These are phyloP conservation scores for Cocos nucifera DNA, from an alignment of 176 grass and related monocot species.

Conservation along the genomic window DNA sequence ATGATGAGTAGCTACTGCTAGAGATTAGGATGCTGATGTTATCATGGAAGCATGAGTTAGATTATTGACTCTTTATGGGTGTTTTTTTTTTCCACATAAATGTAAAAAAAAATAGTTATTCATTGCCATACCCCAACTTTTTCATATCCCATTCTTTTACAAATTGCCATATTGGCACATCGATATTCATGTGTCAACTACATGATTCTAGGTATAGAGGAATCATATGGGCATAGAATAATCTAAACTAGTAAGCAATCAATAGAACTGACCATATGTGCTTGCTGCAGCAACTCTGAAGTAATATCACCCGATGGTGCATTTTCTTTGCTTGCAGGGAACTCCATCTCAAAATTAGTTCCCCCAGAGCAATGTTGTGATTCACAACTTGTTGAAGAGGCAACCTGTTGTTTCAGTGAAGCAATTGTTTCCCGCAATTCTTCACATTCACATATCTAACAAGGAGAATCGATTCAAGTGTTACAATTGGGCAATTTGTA, in stretches of 20 bases:
- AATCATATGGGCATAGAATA: not conserved
- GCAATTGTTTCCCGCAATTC: conserved; percentile 59
- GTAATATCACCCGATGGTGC: conserved; percentile 23
- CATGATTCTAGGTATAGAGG: too few relatives aligned
- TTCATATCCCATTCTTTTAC: too few relatives aligned
- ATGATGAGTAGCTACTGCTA: too few relatives aligned
- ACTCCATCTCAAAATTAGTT: conserved; percentile 31
- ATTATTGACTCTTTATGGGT: too few relatives aligned
- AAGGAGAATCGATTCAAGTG: conserved; percentile 18
- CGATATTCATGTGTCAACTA: too few relatives aligned
- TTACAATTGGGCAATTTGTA: not conserved
- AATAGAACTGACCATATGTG: conserved; percentile 39
- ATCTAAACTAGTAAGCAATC: conserved; percentile 3
- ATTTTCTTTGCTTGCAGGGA: conserved; percentile 36
- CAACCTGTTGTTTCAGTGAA: conserved; percentile 61
- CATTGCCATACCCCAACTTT: too few relatives aligned
- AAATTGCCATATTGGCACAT: too few relatives aligned
- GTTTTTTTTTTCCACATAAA: too few relatives aligned
- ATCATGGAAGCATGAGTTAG: too few relatives aligned
- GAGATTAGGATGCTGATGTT: too few relatives aligned
- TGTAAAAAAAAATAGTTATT: too few relatives aligned
- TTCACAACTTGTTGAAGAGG: conserved; percentile 26
- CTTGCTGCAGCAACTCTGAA: conserved; percentile 31
- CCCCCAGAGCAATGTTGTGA: conserved; percentile 27
- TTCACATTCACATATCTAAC: conserved; percentile 70